A percentile compares a stretch with the other conserved stretches of the same genome.
Conservation (phyloP, 2,329 filamentous ascomycete genomes). For the Curvularia spicifera region DNA sequence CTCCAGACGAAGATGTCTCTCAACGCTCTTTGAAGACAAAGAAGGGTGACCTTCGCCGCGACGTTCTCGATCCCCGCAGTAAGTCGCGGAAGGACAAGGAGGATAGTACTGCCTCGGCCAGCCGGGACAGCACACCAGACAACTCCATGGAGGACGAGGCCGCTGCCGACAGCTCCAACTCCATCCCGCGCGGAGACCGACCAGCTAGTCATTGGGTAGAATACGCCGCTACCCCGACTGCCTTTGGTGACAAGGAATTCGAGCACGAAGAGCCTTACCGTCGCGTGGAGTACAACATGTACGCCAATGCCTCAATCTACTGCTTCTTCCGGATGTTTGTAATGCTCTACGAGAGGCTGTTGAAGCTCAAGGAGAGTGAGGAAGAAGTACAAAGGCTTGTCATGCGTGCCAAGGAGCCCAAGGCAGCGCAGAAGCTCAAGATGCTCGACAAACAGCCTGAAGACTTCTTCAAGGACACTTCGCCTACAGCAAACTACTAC, state of each 20-base stretch:
- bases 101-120: conserved; percentile 76
- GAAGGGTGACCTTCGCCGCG: conserved; percentile 74
- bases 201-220: conserved; percentile 69
- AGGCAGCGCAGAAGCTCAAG: conserved; percentile 82
- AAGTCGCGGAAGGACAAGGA: conserved; percentile 78
- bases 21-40: conserved; percentile 71
- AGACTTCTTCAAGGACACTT: conserved; percentile 76
- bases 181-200: conserved; percentile 65
- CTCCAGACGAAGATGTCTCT: conserved; percentile 73
- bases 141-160: conserved; percentile 81
- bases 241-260: conserved; percentile 68
- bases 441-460: conserved; percentile 77
- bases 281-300: conserved; percentile 85
- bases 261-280: conserved; percentile 79
- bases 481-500: conserved; percentile 74
- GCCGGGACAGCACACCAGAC: conserved; percentile 89
- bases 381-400: conserved; percentile 76
- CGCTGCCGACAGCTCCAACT: conserved; percentile 64
- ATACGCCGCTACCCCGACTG: conserved; percentile 63
- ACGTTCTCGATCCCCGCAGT: conserved; percentile 81
- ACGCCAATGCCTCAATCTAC: conserved; percentile 88
- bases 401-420: conserved; percentile 72
- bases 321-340: conserved; percentile 96
- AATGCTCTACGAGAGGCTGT: conserved; percentile 83
- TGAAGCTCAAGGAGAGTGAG: conserved; percentile 82